phyloP scores from a whole-genome alignment of 2,329 filamentous ascomycete species.

The Plectosphaerella plurivora region DNA sequence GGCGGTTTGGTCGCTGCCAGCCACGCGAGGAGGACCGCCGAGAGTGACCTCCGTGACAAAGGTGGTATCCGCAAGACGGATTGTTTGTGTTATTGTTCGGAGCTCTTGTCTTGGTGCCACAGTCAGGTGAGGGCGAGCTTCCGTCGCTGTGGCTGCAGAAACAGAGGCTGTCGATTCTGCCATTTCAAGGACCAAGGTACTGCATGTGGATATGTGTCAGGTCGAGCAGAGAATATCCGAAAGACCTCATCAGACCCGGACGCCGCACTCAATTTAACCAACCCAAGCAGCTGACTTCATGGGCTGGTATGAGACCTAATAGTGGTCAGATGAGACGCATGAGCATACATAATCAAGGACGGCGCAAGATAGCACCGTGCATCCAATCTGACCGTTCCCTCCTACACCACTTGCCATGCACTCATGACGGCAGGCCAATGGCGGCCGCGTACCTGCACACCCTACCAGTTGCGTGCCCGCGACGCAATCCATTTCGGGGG shows the following conservation, averaged over 20 bases:
- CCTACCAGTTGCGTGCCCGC: not conserved
- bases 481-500: not conserved
- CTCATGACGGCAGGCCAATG: not conserved
- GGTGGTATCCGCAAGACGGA: conserved; percentile 27
- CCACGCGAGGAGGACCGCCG: conserved; percentile 10
- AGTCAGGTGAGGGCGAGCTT: not conserved
- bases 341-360: not conserved
- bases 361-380: not conserved
- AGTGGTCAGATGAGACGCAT: not conserved
- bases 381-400: not conserved
- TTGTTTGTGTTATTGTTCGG: conserved; percentile 27
- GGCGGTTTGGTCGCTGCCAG: conserved; percentile 10
- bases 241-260: not conserved
- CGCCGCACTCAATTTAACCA: not conserved
- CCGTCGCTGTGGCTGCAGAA: not conserved
- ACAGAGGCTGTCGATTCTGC: not conserved
- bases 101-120: not conserved
- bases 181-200: not conserved
- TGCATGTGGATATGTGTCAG: not conserved
- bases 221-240: not conserved
- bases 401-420: not conserved
- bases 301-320: not conserved
- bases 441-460: not conserved
- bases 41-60: conserved; percentile 29
- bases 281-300: not conserved